Percentiles rank a stretch among this genome's conserved stretches.
Evolutionary conservation across 345 rosid species (phyloP).

Genomic region (Balakata baccata): DNA sequence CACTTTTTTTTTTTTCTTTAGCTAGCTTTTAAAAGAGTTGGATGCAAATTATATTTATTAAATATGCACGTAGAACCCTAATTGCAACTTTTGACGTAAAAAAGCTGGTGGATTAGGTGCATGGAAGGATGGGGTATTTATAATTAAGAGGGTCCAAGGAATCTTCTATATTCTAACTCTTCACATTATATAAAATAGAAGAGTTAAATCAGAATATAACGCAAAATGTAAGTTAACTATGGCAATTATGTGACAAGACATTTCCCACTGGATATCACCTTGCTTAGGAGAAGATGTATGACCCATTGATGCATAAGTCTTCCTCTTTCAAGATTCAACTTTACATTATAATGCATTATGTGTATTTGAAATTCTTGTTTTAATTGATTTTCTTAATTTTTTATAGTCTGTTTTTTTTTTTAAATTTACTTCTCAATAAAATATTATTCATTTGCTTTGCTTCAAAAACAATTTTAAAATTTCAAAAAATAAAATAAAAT

Average conservation of each 20-base stretch:
- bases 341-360: no score
- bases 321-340: no score
- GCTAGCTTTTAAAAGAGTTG: no score
- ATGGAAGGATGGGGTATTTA: conserved; percentile 5
- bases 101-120: conserved; percentile 26
- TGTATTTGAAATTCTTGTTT: no score
- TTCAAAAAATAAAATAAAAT: no score
- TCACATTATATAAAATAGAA: background rate
- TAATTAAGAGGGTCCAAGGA: conserved; percentile 24
- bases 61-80: conserved; percentile 34
- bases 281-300: background rate
- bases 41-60: no score
- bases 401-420: no score
- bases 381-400: no score
- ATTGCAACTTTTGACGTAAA: conserved; percentile 50
- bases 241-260: conserved; percentile 26
- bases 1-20: no score
- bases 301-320: background rate
- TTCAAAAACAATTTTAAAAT: no score
- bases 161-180: conserved; percentile 17
- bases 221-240: conserved; percentile 30
- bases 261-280: conserved; percentile 4
- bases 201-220: conserved; percentile 18
- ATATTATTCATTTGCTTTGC: no score
- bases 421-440: no score